phyloP scores from a whole-genome alignment of 352 stramenopile species.

The Globisporangium middletonii region DNA sequence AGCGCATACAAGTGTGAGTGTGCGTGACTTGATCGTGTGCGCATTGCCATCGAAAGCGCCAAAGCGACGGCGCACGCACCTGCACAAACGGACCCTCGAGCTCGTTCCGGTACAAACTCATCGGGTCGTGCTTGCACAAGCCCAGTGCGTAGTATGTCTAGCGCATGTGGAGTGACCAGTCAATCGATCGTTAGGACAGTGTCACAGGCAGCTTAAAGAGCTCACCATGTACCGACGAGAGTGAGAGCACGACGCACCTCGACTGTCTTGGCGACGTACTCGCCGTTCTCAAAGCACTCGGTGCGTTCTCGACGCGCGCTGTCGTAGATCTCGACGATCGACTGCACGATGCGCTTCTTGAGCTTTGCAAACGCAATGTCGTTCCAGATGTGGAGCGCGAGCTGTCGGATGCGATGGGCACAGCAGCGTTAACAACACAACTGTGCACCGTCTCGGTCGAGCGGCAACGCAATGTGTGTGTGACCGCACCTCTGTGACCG shows the following conservation, averaged over 20 bases:
- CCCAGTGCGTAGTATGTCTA: slow-evolving; percentile 78
- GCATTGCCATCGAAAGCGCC: neutral
- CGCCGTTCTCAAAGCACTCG: slow-evolving; percentile 68
- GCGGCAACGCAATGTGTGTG: neutral
- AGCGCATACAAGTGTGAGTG: neutral
- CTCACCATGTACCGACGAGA: neutral
- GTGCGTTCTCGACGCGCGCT: slow-evolving; percentile 36
- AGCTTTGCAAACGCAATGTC: slow-evolving; percentile 69
- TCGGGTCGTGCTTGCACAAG: slow-evolving; percentile 67
- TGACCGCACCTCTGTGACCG: slow-evolving; percentile 60
- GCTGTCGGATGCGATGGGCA: slow-evolving; percentile 20
- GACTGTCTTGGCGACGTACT: slow-evolving; percentile 60
- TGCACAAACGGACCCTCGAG: slow-evolving; percentile 66
- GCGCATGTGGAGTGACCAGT: neutral
- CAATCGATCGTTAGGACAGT: slow-evolving; percentile 2
- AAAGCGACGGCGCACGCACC: slow-evolving; percentile 4
- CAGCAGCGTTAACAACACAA: neutral
- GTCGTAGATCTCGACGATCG: slow-evolving; percentile 66
- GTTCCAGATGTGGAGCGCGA: slow-evolving; percentile 82
- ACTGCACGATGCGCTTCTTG: slow-evolving; percentile 59
- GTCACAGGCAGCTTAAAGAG: neutral
- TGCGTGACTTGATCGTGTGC: neutral
- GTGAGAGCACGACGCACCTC: slow-evolving; percentile 29
- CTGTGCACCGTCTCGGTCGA: neutral
- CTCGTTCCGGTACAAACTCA: slow-evolving; percentile 78